phyloP scores from a whole-genome alignment of 1,284 basidiomycete species.

The Leccinum subrobustum region DNA sequence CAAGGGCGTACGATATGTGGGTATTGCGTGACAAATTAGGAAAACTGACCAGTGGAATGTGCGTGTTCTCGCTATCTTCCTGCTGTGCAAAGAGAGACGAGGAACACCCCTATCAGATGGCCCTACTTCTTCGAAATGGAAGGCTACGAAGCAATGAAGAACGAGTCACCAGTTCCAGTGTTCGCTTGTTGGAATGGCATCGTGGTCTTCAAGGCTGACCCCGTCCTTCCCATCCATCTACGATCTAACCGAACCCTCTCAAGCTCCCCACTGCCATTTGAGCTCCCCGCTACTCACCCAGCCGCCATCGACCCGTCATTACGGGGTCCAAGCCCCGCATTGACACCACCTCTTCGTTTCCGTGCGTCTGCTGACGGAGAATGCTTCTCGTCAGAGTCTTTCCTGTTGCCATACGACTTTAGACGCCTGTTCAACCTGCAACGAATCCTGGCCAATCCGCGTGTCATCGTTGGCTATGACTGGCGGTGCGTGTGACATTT shows the following conservation, averaged over 20 bases:
- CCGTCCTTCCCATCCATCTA: slow-evolving; percentile 39
- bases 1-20: slow-evolving; percentile 27
- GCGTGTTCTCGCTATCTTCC: background rate
- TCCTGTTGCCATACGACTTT: slow-evolving; percentile 54
- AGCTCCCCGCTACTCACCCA: slow-evolving; percentile 18
- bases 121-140: slow-evolving; percentile 49
- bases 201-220: slow-evolving; percentile 47
- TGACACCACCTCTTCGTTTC: slow-evolving; percentile 43
- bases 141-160: slow-evolving; percentile 35
- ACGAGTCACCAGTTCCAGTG: slow-evolving; percentile 47
- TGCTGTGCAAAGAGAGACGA: background rate
- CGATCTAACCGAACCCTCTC: slow-evolving; percentile 35
- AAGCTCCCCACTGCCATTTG: slow-evolving; percentile 18
- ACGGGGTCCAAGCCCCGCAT: slow-evolving; percentile 29
- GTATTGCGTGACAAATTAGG: slow-evolving; percentile 25
- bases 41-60: slow-evolving; percentile 19
- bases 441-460: slow-evolving; percentile 27
- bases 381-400: slow-evolving; percentile 55
- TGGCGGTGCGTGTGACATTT: slow-evolving; percentile 19
- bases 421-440: slow-evolving; percentile 44
- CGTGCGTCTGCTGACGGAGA: slow-evolving; percentile 40
- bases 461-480: slow-evolving; percentile 22
- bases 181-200: slow-evolving; percentile 64
- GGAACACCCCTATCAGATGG: slow-evolving; percentile 36
- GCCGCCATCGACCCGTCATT: slow-evolving; percentile 10